Evolutionary conservation across 2,329 filamentous ascomycete genomes (phyloP), one percentile per base, ranked within the genome.

Genomic region (Fonsecaea pedrosoi): DNA sequence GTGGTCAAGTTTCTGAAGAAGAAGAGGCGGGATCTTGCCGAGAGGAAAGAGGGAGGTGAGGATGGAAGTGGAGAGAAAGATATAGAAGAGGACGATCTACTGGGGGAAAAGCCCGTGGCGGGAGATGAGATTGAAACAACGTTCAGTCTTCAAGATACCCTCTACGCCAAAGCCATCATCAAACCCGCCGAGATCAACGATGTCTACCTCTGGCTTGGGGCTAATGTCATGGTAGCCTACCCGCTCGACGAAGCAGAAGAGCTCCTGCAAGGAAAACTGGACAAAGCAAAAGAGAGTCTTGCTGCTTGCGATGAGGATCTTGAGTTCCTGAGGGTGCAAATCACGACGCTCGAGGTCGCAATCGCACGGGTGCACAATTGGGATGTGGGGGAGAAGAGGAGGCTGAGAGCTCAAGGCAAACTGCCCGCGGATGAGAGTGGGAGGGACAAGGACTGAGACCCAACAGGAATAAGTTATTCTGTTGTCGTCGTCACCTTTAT

Each of bases 281-380:
- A 84, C 34, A 90, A 92, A 8, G 95, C 95, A 1, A 90, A 94
- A 79, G 84, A 86, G 75, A 96, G 89, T 75, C 80, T 96, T 72
- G 81, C 82, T n/a, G 94, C 96, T 74, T 97, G 94, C 76, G 93
- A 97, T 77, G 95, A 99, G 81, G 95, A 99, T 79, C 79, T 97
- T 75, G 95, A 98, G 77, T 99, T 98, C 77, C 81, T 99, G 75
- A 84, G 95, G 69, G 94, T 98, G 78, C 95, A 99, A 80, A 96
- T 99, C 73, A 99, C 95, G 70, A 97, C 94, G 0, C 90, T 99
- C 83, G 95, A 99, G 80, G 95, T 99, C 38, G 95, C 95, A 3
- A 93, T 94, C 48, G 95, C 95, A 25, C 86, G 95, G 71, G 94
- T 99, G n/a, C 98, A 99, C 80, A 99, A 99, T 80, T 98, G 95